Evolutionary conservation across 2,329 filamentous ascomycete genomes (phyloP), one percentile per base, ranked within the genome.

Genomic region (Aurifilum marmelostoma): DNA sequence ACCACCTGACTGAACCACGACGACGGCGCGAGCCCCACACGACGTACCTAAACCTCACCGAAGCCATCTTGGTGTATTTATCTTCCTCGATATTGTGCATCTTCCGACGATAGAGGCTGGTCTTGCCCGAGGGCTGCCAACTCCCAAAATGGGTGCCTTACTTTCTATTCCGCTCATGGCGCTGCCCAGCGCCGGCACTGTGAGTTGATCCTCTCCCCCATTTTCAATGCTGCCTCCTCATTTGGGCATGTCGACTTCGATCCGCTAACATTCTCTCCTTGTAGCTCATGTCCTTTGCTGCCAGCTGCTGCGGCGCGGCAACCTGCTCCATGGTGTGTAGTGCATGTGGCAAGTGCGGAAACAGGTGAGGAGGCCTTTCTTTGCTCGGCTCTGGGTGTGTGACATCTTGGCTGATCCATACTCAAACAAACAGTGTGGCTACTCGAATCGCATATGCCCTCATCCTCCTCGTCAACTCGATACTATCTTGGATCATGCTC

Each of bases 401-500:
- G 50, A 70, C 66, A 52, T 54, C 58, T 59, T 69, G 71, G 76
- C 59, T 74, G 73, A 65, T 52, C 24, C 39, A 34, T 54, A 24
- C 43, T 58, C 32, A 47, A 47, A 3, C 8, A 18, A n/a, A 18
- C 74, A 97, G 94, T 82, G 94, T 98, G 82, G 94, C 94, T 68
- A 99, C 96, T 74, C 93, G 96, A 84, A 97, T 98, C 82, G 95
- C 92, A 77, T 97, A 97, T 79, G 94, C 96, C 73, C 88, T 98
- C 76, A 91, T 99, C 72, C 70, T 99, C 67, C 89, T 99, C 73
- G 83, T 98, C 80, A 99, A 99, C 86, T 97, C 95, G 69, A 97
- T 98, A 73, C 80, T 98, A 65, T 95, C 96, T 47, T 99, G 96
- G 96, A 93, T 99, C 75, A 97, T 98, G 93, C 93, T 99, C 82